Evolutionary conservation across 441 rosid species (phyloP), one percentile per base, ranked within the genome.

Genomic region (Flueggea neowawraea): DNA sequence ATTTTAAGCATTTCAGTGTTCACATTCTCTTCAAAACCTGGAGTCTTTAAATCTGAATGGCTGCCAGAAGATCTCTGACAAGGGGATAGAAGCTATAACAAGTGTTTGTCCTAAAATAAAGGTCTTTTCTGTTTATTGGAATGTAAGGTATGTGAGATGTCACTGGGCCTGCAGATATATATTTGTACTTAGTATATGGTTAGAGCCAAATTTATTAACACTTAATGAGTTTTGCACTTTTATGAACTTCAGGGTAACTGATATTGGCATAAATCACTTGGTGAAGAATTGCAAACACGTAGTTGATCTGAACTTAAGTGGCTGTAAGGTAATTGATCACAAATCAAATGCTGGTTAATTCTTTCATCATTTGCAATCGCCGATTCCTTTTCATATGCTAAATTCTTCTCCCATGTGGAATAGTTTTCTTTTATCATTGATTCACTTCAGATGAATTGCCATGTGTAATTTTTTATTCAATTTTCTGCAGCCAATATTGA

Each of bases 31-130:
- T 68, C 70, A 70, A 69, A 65, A 78, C 60, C 72, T 93, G 75
- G 95, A 93, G 69, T 73, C 75, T 53, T 79, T 93, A 69, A 93
- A 93, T 72, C 79, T 93, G 69, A 93, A 93, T 68, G 96, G 86
- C 51, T 93, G 98, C 84, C 98, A 90, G 75, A 93, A 93, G 89
- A 85, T 90, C 58, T 85, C 96, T 6, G 98, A 93, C 82, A 78
- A 67, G n/a, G 98, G 97, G 69, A 72, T 90, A 47, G 91, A 85
- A 73, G 83, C 84, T 52, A 69, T 93, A 73, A 75, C 88, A 58
- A 75, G 84, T 69, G 57, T 68, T 67, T 86, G 91, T 72, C 86
- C 88, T 2, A 84, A 77, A 55, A 73, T 93, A 56, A 88, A 85
- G 82, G 71, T 75, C 56, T 79, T 93, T 50, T 90, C 97, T 61